Evolutionary conservation across 176 grass and related monocot species (phyloP).

Genomic region (Avena insularis): DNA sequence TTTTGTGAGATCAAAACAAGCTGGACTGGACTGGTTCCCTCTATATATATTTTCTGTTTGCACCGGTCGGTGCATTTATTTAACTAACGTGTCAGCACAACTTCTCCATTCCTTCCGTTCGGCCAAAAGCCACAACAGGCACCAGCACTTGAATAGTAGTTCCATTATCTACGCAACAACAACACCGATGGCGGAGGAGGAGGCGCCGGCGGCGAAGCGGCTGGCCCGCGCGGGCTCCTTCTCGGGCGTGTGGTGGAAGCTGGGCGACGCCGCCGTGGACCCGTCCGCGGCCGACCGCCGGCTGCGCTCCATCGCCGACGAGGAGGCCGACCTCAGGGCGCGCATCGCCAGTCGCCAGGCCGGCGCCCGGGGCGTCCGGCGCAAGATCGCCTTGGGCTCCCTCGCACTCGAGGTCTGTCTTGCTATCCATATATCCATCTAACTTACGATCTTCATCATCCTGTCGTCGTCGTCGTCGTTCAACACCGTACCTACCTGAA

Average conservation of each 20-base stretch:
- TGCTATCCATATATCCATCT: no score
- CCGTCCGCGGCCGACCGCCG: constrained; percentile 15
- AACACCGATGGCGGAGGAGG: background rate
- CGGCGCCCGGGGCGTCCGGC: background rate
- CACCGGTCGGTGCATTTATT: no score
- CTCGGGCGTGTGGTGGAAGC: constrained; percentile 63
- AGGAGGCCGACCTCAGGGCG: constrained; percentile 44
- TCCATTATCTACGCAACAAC: background rate
- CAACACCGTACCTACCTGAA: no score
- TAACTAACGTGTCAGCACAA: no score
- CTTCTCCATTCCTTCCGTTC: no score
- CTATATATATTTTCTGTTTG: no score
- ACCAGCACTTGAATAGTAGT: background rate
- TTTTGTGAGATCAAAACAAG: no score
- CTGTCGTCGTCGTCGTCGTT: no score
- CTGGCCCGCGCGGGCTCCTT: constrained; percentile 33
- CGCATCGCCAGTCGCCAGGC: constrained; percentile 7
- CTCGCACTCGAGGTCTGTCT: constrained; percentile 24
- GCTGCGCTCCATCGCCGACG: constrained; percentile 46
- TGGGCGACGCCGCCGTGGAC: constrained; percentile 30
- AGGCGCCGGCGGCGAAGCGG: background rate
- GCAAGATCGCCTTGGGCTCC: constrained; percentile 20
- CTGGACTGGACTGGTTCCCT: no score
- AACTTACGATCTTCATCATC: no score
- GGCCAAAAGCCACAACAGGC: no score